Conservation (phyloP, 78 protist species). For the Dictyostelium intermedium region DNA sequence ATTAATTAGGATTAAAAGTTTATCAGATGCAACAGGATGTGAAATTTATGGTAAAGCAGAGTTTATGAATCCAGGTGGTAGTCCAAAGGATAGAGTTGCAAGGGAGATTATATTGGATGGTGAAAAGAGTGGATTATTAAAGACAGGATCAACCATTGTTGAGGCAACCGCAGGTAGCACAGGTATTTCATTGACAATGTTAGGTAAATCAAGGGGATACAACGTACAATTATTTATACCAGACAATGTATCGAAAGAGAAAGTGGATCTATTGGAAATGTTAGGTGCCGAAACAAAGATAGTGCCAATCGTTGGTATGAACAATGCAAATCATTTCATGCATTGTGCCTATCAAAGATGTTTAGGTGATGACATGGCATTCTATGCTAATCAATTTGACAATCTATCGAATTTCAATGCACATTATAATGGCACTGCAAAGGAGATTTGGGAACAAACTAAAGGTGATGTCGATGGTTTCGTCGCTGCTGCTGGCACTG, state of each 20-base stretch:
- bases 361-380: slow-evolving; percentile 32
- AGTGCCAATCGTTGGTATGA: slow-evolving; percentile 78
- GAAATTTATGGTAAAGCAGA: slow-evolving; percentile 79
- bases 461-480: slow-evolving; percentile 73
- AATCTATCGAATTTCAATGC: slow-evolving; percentile 85
- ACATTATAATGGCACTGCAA: slow-evolving; percentile 84
- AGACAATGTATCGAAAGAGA: slow-evolving; percentile 79
- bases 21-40: slow-evolving; percentile 83
- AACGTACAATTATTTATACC: slow-evolving; percentile 74
- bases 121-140: slow-evolving; percentile 1
- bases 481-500: slow-evolving; percentile 84
- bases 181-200: slow-evolving; percentile 83
- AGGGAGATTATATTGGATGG: slow-evolving; percentile 47
- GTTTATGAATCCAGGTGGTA: slow-evolving; percentile 83
- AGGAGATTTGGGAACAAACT: slow-evolving; percentile 87
- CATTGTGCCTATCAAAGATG: slow-evolving; percentile 74
- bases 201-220: slow-evolving; percentile 83
- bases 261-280: slow-evolving; percentile 55
- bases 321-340: slow-evolving; percentile 76
- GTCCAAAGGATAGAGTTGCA: slow-evolving; percentile 81
- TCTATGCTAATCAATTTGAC: slow-evolving; percentile 88
- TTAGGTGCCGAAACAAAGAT: slow-evolving; percentile 78
- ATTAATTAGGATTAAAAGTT: slow-evolving; percentile 42
- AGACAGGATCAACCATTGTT: slow-evolving; percentile 51
- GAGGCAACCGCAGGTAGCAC: slow-evolving; percentile 91